These are phyloP conservation scores for Xylaria flabelliformis DNA, from an alignment of 495 filamentous ascomycete genomes.

Conservation along the genomic window DNA sequence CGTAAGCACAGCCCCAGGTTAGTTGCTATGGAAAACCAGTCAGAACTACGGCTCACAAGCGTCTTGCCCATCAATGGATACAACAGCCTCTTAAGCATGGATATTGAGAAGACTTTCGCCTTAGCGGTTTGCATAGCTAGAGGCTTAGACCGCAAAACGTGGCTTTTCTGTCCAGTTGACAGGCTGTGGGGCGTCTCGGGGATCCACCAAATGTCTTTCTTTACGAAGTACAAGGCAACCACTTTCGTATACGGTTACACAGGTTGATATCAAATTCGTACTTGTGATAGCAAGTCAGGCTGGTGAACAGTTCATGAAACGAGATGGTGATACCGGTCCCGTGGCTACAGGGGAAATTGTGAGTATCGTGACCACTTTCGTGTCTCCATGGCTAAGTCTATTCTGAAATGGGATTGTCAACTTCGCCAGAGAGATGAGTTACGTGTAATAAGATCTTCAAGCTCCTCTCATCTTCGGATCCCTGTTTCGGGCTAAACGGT, in stretches of 20 bases:
- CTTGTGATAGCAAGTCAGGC: neutral
- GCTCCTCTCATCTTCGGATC: neutral
- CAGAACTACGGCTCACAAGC: too few relatives aligned
- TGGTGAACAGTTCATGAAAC: neutral
- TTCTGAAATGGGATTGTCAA: too few relatives aligned
- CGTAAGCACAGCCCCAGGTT: too few relatives aligned
- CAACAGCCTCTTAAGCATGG: too few relatives aligned
- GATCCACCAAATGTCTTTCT: neutral
- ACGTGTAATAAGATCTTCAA: too few relatives aligned
- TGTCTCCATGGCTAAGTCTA: neutral
- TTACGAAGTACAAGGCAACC: neutral
- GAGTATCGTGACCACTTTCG: neutral
- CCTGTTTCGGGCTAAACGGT: neutral
- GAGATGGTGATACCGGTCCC: neutral
- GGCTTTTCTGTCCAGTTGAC: neutral
- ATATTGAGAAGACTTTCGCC: too few relatives aligned
- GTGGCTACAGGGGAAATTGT: neutral
- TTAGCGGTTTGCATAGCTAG: neutral
- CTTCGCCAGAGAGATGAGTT: too few relatives aligned
- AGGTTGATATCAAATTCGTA: neutral
- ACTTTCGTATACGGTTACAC: neutral
- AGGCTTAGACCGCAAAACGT: constrained; percentile 6
- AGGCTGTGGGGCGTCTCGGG: neutral
- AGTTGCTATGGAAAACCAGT: too few relatives aligned
- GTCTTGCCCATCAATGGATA: too few relatives aligned